Evolutionary conservation across 176 grass and related monocot genomes (phyloP).

Genomic region (Eragrostis curvula): DNA sequence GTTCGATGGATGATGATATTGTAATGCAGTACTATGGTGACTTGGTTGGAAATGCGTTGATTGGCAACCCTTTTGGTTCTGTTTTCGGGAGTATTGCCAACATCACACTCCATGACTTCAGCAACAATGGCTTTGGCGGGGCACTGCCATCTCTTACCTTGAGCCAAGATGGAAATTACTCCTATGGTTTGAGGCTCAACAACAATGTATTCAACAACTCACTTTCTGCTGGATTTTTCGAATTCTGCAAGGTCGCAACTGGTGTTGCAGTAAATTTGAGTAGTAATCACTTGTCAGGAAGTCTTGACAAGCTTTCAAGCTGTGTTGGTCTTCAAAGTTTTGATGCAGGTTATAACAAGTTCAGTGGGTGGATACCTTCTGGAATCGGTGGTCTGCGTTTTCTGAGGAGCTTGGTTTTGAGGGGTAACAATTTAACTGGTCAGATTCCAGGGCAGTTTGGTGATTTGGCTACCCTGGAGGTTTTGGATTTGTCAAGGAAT

Average conservation of each 20-base stretch:
- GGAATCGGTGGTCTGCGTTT: slow-evolving; percentile 41
- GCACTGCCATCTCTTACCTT: slow-evolving; percentile 44
- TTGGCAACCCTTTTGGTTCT: slow-evolving; percentile 29
- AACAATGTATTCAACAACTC: slow-evolving; percentile 47
- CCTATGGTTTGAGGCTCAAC: slow-evolving; percentile 54
- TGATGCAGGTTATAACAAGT: slow-evolving; percentile 51
- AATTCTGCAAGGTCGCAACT: slow-evolving; percentile 37
- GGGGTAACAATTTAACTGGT: slow-evolving; percentile 58
- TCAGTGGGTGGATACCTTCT: slow-evolving; percentile 41
- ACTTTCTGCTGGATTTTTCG: slow-evolving; percentile 45
- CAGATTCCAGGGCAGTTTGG: slow-evolving; percentile 44
- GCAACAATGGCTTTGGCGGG: slow-evolving; percentile 55
- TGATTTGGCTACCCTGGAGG: slow-evolving; percentile 49
- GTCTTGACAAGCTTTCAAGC: slow-evolving; percentile 38
- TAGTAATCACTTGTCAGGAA: slow-evolving; percentile 51
- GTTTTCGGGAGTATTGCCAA: slow-evolving; percentile 8
- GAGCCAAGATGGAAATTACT: slow-evolving; percentile 25
- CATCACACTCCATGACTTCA: slow-evolving; percentile 61
- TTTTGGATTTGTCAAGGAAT: slow-evolving; percentile 64
- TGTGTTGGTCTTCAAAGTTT: slow-evolving; percentile 52
- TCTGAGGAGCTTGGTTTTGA: slow-evolving; percentile 50
- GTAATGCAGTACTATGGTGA: slow-evolving; percentile 45
- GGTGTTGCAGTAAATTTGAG: slow-evolving; percentile 51
- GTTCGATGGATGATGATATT: slow-evolving; percentile 24
- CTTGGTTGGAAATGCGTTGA: slow-evolving; percentile 34